Conservation (phyloP, 345 rosid genomes). For the Theobroma cacao region DNA sequence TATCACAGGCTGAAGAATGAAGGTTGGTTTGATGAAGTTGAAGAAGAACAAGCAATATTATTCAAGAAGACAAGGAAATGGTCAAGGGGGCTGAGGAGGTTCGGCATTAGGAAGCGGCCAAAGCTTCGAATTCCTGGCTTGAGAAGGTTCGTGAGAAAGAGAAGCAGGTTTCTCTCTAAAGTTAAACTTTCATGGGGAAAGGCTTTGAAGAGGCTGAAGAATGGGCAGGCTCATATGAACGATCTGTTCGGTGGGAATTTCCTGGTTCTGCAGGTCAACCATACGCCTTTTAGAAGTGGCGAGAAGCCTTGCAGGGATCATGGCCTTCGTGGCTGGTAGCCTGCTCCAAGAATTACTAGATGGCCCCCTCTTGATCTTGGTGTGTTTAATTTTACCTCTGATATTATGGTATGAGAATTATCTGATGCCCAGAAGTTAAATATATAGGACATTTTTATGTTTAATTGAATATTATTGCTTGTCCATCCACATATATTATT, state of each 20-base stretch:
- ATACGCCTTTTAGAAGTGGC: constrained; percentile 8
- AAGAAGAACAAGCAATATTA: constrained; percentile 6
- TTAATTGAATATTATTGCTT: background rate
- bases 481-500: too few species aligned
- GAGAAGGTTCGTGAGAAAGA: constrained; percentile 27
- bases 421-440: background rate
- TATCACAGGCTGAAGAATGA: constrained; percentile 25
- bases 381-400: background rate
- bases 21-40: constrained; percentile 11
- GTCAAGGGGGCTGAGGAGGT: constrained; percentile 8
- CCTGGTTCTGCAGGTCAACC: constrained; percentile 22
- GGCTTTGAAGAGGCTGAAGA: constrained; percentile 38
- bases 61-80: constrained; percentile 10
- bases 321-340: background rate
- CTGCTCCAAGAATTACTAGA: background rate
- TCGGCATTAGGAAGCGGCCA: constrained; percentile 13
- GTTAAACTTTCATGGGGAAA: constrained; percentile 22
- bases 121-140: constrained; percentile 22
- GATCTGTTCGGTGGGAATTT: constrained; percentile 43
- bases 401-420: background rate
- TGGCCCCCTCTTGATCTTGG: background rate
- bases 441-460: background rate
- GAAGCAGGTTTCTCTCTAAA: constrained; percentile 14
- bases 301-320: background rate
- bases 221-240: constrained; percentile 30